These are phyloP conservation scores for Coelastrella sp. DNA, from an alignment of 139 green algal genomes.

Conservation along the genomic window DNA sequence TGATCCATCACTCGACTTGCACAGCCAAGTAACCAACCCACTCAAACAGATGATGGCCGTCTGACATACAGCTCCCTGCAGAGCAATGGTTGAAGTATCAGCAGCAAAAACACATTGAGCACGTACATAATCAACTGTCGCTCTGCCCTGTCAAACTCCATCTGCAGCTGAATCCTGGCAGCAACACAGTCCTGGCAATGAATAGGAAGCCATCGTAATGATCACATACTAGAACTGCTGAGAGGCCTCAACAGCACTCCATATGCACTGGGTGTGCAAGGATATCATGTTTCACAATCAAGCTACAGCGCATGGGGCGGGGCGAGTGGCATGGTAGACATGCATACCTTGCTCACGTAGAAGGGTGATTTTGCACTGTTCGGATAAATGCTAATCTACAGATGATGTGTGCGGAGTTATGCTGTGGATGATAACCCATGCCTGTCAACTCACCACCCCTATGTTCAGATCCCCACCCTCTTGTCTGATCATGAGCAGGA, in stretches of 20 bases:
- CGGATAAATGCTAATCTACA: neutral
- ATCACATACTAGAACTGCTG: no score
- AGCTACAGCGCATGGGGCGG: no score
- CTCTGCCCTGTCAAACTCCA: neutral
- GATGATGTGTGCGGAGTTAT: neutral
- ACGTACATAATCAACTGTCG: no score
- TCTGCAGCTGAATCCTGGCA: no score
- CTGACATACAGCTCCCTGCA: slow-evolving; percentile 39
- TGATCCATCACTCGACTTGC: slow-evolving; percentile 20
- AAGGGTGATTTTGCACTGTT: no score
- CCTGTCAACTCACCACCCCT: slow-evolving; percentile 32
- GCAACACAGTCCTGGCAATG: no score
- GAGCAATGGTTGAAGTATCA: neutral
- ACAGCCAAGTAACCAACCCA: slow-evolving; percentile 32
- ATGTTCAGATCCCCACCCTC: slow-evolving; percentile 21
- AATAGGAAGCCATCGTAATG: no score
- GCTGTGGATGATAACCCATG: neutral
- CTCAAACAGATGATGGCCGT: slow-evolving; percentile 31
- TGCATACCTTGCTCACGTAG: no score
- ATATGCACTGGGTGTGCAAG: no score
- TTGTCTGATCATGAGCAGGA: slow-evolving; percentile 30
- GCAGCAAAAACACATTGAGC: neutral
- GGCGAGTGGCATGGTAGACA: no score
- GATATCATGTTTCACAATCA: no score
- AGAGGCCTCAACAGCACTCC: no score